Conservation (phyloP, 1,139 yeast genomes). For the Yarrowia galli region DNA sequence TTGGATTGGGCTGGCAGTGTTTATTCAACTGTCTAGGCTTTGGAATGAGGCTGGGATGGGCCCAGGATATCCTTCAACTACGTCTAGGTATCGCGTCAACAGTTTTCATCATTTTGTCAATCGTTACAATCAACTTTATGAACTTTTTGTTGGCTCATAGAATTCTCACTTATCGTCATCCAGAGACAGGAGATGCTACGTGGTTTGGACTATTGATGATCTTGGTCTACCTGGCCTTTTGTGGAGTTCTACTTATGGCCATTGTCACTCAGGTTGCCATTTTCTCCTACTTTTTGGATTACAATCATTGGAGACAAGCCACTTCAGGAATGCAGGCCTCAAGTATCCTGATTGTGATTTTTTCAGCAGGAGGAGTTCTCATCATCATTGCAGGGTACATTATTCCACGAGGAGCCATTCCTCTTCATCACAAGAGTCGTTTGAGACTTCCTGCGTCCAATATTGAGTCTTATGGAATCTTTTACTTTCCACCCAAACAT, state of each 20-base stretch:
- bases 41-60: conserved; percentile 67
- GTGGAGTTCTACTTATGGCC: conserved; percentile 69
- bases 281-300: conserved; percentile 62
- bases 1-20: conserved; percentile 64
- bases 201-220: conserved; percentile 65
- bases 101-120: conserved; percentile 61
- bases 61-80: conserved; percentile 56
- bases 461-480: conserved; percentile 38
- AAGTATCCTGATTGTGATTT: conserved; percentile 61
- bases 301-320: conserved; percentile 58
- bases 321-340: conserved; percentile 68
- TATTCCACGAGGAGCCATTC: conserved; percentile 66
- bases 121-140: conserved; percentile 56
- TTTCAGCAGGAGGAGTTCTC: conserved; percentile 61
- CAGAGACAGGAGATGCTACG: conserved; percentile 69
- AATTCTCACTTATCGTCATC: conserved; percentile 83
- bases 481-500: conserved; percentile 50
- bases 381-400: conserved; percentile 62
- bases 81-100: conserved; percentile 65
- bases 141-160: conserved; percentile 67
- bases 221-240: conserved; percentile 60
- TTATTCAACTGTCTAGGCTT: conserved; percentile 65
- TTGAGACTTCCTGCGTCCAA: conserved; percentile 55
- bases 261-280: conserved; percentile 72
- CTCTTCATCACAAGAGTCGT: conserved; percentile 52